A percentile compares a stretch with the other conserved stretches of the same genome.
These are phyloP conservation scores for Xylariaceae sp. DNA, from an alignment of 2,329 filamentous ascomycete species.

Conservation along the genomic window DNA sequence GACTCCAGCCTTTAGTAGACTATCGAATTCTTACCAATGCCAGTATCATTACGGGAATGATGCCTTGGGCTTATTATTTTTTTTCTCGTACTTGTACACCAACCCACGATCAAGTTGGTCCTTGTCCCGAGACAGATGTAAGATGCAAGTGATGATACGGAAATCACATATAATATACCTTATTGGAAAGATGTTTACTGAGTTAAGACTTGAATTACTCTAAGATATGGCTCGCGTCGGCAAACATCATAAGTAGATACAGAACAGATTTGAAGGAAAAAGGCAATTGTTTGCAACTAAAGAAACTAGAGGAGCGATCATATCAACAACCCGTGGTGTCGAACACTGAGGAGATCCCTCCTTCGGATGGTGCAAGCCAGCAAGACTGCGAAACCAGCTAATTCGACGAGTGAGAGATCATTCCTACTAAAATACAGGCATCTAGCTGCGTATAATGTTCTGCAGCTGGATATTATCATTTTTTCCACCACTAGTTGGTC, in stretches of 20 bases:
- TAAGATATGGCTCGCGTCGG: slow-evolving; percentile 28
- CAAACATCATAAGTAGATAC: slow-evolving; percentile 25
- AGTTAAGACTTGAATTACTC: slow-evolving; percentile 15
- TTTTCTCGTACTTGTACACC: too few relatives aligned
- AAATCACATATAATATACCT: not conserved
- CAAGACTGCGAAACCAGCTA: slow-evolving; percentile 19
- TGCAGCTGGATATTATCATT: slow-evolving; percentile 29
- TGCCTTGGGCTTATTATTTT: too few relatives aligned
- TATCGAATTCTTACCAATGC: too few relatives aligned
- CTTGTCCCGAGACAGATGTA: not conserved
- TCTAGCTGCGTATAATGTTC: slow-evolving; percentile 28
- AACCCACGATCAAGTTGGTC: too few relatives aligned
- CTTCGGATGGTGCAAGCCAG: slow-evolving; percentile 24
- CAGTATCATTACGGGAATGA: too few relatives aligned
- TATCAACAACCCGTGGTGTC: slow-evolving; percentile 22
- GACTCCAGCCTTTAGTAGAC: too few relatives aligned
- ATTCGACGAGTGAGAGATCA: slow-evolving; percentile 19
- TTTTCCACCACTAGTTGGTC: slow-evolving; percentile 26
- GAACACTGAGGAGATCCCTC: slow-evolving; percentile 21
- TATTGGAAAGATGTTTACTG: not conserved
- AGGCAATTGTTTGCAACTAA: slow-evolving; percentile 28
- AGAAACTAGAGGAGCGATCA: slow-evolving; percentile 32
- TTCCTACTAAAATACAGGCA: slow-evolving; percentile 35
- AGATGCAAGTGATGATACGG: not conserved
- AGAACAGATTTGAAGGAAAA: slow-evolving; percentile 28